A percentile compares a stretch with the other conserved stretches of the same genome.
phyloP scores from a whole-genome alignment of 805 yeast genomes.

The Tanozyma kutaoensis region DNA sequence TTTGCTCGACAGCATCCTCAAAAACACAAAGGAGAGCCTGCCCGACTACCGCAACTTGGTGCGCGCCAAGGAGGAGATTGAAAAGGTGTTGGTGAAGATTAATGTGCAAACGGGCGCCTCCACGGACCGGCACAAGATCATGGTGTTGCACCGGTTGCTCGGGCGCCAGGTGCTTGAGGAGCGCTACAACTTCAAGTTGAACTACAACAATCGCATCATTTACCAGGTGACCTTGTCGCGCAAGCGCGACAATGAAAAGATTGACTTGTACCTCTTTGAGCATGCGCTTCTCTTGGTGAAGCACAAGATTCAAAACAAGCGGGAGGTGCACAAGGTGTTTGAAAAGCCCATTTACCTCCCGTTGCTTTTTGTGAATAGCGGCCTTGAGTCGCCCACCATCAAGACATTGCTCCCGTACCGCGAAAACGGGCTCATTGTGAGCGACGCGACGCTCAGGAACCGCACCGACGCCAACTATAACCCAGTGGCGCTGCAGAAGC shows the following conservation, averaged over 20 bases:
- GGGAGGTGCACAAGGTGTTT: conserved; percentile 84
- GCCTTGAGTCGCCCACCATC: conserved; percentile 65
- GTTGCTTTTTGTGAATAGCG: conserved; percentile 56
- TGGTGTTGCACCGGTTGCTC: conserved; percentile 44
- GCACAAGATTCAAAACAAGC: conserved; percentile 73
- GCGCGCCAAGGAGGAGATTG: conserved; percentile 63
- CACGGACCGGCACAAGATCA: conserved; percentile 37
- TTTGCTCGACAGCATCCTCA: conserved; percentile 67
- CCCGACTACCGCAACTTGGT: conserved; percentile 59
- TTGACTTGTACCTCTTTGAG: conserved; percentile 79
- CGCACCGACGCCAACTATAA: conserved; percentile 14
- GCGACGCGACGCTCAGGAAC: conserved; percentile 19
- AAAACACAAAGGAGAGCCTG: conserved; percentile 64
- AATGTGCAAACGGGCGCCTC: conserved; percentile 88
- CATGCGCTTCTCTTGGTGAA: conserved; percentile 79
- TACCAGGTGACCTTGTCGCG: conserved; percentile 62
- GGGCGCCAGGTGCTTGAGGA: conserved; percentile 76
- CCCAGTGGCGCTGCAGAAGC: conserved; percentile 16
- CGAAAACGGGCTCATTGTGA: conserved; percentile 20
- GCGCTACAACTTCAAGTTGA: conserved; percentile 71
- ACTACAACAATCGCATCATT: conserved; percentile 69
- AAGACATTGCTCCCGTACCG: conserved; percentile 24
- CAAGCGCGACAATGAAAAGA: conserved; percentile 65
- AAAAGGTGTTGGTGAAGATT: conserved; percentile 61
- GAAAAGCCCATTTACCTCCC: conserved; percentile 82